Evolutionary conservation across 2,329 filamentous ascomycete genomes (phyloP), one percentile per base, ranked within the genome.

Genomic region (Colletotrichum gloeosporioides): DNA sequence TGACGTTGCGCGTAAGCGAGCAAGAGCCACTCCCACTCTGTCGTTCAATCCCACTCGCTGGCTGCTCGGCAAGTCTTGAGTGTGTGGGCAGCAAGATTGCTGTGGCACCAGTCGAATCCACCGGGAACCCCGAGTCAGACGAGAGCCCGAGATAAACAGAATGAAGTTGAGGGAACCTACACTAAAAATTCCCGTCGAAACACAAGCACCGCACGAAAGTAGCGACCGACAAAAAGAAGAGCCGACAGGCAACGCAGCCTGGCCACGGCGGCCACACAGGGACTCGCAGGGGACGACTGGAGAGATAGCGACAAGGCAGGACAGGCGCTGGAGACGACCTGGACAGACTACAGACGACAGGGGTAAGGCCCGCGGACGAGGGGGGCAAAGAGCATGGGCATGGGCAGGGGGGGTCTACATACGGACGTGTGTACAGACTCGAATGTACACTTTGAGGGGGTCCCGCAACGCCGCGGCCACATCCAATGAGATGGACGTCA

Each of bases 401-500:
- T 49, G 71, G 69, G 57, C 66, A 55, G 31, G 70, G 64, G 59
- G 71, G 16, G 66, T 75, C 44, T 63, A 61, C 62, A 67, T 53
- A 53, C 22, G 39, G 64, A 67, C 18, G 18, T 27, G 12, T 18
- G 32, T 34, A 36, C 59, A 29, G 55, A 12, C 22, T 64, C 39
- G 18, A 69, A 64, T 32, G 55, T 44, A 59, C 72, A 66, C 59
- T 59, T 34, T 62, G 39, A 57, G 64, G 57, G 69, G 55, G 44
- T 39, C 64, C 70, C 70, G 64, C 73, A 49, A 25, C 53, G 34
- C 70, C 64, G 57, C 44, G 44, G 27, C 57, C 29, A 57, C 34
- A 22, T 59, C 74, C 74, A 76, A 76, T 76, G 64, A 74, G 74
- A 59, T 65, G 65, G 65, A 74, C 71, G 74, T 76, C 74, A 76